These are phyloP conservation scores for Xerocomellus chrysenteron DNA, from an alignment of 768 basidiomycete genomes.

Conservation along the genomic window DNA sequence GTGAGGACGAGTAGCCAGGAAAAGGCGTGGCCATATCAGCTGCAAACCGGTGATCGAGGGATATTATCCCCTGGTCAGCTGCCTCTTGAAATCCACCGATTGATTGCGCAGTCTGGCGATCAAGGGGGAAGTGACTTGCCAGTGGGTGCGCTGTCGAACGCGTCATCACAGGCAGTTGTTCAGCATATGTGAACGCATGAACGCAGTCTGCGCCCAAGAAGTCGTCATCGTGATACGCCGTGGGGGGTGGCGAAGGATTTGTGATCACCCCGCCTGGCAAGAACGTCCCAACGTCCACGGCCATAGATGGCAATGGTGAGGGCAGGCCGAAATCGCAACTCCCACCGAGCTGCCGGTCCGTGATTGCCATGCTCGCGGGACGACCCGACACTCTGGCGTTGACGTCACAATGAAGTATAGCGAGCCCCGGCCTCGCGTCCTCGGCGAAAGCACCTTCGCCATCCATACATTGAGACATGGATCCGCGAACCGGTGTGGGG, in stretches of 20 bases:
- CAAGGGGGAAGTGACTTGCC: slow-evolving; percentile 9
- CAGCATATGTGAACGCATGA: slow-evolving; percentile 14
- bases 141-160: slow-evolving; percentile 11
- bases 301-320: slow-evolving; percentile 15
- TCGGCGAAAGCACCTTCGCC: slow-evolving; percentile 19
- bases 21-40: slow-evolving; percentile 27
- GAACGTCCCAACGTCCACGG: slow-evolving; percentile 11
- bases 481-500: slow-evolving; percentile 25
- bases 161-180: slow-evolving; percentile 15
- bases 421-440: slow-evolving; percentile 22
- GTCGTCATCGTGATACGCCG: slow-evolving; percentile 28
- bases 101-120: slow-evolving; percentile 21
- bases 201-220: slow-evolving; percentile 14
- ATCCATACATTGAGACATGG: slow-evolving; percentile 18
- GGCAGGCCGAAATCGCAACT: slow-evolving; percentile 7
- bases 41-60: slow-evolving; percentile 27
- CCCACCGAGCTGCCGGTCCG: slow-evolving; percentile 12
- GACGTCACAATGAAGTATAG: slow-evolving; percentile 23
- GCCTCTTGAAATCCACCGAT: slow-evolving; percentile 16
- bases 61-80: slow-evolving; percentile 16
- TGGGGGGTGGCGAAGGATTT: slow-evolving; percentile 22
- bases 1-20: slow-evolving; percentile 31
- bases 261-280: slow-evolving; percentile 14
- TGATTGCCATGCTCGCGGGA: slow-evolving; percentile 13
- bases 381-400: slow-evolving; percentile 13